phyloP scores from a whole-genome alignment of 345 rosid species.

The Populus alba region DNA sequence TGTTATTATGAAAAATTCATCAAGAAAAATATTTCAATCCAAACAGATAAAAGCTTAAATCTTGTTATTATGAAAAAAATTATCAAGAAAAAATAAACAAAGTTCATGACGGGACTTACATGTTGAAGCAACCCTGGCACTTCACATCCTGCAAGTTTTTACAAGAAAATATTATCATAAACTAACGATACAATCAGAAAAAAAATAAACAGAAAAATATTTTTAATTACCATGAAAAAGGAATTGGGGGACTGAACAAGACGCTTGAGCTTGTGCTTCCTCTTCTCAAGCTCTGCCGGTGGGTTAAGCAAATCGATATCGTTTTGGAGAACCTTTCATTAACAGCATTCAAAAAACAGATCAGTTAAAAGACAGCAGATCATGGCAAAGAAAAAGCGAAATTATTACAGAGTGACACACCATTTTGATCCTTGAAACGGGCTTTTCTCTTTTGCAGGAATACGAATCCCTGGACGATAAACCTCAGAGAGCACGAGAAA shows the following conservation, averaged over 20 bases:
- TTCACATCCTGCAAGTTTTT: conserved; percentile 15
- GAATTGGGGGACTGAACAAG: conserved; percentile 19
- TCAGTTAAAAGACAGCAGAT: not conserved
- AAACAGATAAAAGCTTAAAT: not conserved
- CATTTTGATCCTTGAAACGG: not conserved
- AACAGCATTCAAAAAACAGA: not conserved
- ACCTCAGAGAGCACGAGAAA: not conserved
- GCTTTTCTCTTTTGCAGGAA: not conserved
- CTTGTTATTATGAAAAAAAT: not conserved
- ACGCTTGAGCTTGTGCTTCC: conserved; percentile 26
- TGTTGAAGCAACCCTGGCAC: conserved; percentile 22
- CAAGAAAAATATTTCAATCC: not conserved
- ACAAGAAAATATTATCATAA: not conserved
- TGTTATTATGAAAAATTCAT: not conserved
- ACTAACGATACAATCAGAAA: not conserved
- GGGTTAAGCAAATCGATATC: conserved; percentile 19
- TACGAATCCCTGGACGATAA: not conserved
- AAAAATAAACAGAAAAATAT: not conserved
- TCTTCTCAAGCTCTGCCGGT: conserved; percentile 17
- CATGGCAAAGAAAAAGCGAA: not conserved
- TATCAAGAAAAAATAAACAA: not conserved
- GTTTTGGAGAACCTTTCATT: conserved; percentile 12
- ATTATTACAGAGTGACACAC: not conserved
- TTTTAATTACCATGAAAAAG: conserved; percentile 11
- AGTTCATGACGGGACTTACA: not conserved